Conservation (phyloP, 495 filamentous ascomycete genomes). For the Penicillium bialowiezense region DNA sequence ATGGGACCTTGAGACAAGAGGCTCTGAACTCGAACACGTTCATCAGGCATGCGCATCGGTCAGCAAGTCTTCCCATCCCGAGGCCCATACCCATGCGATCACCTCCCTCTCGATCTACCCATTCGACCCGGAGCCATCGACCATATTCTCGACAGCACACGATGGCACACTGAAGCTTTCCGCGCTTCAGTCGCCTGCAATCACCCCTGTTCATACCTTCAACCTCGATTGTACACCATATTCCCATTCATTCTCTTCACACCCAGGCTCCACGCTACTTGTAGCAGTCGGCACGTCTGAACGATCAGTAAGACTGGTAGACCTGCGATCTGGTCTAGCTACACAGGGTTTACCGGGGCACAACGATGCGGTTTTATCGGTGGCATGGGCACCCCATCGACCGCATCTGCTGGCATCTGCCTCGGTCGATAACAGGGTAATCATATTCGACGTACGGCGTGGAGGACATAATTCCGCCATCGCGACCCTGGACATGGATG, state of each 20-base stretch:
- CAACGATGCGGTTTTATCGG: conserved; percentile 64
- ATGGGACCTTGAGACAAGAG: conserved; percentile 72
- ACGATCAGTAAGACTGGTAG: conserved; percentile 74
- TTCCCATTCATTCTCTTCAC: conserved; percentile 70
- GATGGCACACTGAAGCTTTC: conserved; percentile 82
- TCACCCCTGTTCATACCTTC: conserved; percentile 60
- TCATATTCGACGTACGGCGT: conserved; percentile 81
- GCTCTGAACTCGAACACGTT: conserved; percentile 39
- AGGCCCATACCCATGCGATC: conserved; percentile 71
- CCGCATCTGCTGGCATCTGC: conserved; percentile 79
- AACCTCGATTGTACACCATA: conserved; percentile 69
- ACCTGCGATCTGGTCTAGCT: conserved; percentile 71
- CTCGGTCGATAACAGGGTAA: conserved; percentile 71
- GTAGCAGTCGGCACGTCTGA: conserved; percentile 84
- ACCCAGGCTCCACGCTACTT: conserved; percentile 65
- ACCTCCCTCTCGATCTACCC: conserved; percentile 87
- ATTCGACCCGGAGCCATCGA: conserved; percentile 65
- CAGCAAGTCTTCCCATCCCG: conserved; percentile 39
- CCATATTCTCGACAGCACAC: conserved; percentile 81
- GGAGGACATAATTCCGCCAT: conserved; percentile 60
- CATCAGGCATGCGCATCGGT: conserved; percentile 49
- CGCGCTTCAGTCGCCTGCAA: conserved; percentile 53
- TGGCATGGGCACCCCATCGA: conserved; percentile 74
- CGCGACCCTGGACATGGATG: conserved; percentile 75
- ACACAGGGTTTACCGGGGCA: conserved; percentile 79